These are phyloP conservation scores for Spathaspora gorwiae DNA, from an alignment of 805 yeast species.

Conservation along the genomic window DNA sequence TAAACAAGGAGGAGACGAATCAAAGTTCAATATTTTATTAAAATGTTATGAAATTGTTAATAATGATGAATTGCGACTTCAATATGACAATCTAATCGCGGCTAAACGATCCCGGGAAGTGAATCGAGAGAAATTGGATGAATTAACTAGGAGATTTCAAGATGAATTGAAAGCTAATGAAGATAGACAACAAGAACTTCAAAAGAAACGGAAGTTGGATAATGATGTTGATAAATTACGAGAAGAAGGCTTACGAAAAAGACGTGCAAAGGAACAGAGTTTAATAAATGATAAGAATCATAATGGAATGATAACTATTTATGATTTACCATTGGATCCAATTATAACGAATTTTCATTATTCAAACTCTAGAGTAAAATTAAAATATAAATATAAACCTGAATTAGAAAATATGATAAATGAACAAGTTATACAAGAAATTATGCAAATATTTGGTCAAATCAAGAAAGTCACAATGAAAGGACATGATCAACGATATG, in stretches of 20 bases:
- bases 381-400: slow-evolving; percentile 45
- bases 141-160: slow-evolving; percentile 21
- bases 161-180: slow-evolving; percentile 25
- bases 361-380: slow-evolving; percentile 15
- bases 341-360: not conserved
- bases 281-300: not conserved
- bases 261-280: slow-evolving; percentile 20
- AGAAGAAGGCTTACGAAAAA: slow-evolving; percentile 24
- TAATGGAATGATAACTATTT: slow-evolving; percentile 1
- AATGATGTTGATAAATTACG: slow-evolving; percentile 8
- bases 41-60: slow-evolving; percentile 29
- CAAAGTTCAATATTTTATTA: slow-evolving; percentile 27
- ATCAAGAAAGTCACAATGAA: slow-evolving; percentile 12
- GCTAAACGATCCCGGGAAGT: slow-evolving; percentile 8
- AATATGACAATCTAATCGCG: slow-evolving; percentile 28
- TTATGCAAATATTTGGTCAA: slow-evolving; percentile 47
- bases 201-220: slow-evolving; percentile 2
- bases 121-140: slow-evolving; percentile 13
- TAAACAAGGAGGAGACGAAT: slow-evolving; percentile 24
- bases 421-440: slow-evolving; percentile 25
- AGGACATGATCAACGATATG: slow-evolving; percentile 22
- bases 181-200: slow-evolving; percentile 5
- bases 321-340: slow-evolving; percentile 6
- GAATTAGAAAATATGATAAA: slow-evolving; percentile 29
- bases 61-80: slow-evolving; percentile 16